These are phyloP conservation scores for Rhododendron williamsianum DNA, from an alignment of 148 eudicot genomes.

Conservation along the genomic window DNA sequence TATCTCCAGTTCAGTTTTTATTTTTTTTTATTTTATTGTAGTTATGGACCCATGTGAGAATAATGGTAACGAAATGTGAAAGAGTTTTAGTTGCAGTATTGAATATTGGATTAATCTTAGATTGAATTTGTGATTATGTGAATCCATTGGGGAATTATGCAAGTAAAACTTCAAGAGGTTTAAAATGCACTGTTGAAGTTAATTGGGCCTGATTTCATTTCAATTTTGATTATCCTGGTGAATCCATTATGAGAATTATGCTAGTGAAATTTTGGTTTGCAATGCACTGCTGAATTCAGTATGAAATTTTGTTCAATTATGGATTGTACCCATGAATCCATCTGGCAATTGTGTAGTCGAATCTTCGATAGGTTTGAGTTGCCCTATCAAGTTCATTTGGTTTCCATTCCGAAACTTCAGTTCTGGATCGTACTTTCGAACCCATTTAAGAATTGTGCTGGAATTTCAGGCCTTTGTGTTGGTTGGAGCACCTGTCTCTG, in stretches of 20 bases:
- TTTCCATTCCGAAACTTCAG: not conserved
- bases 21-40: not conserved
- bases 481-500: conserved; percentile 72
- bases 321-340: not conserved
- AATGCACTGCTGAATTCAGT: not conserved
- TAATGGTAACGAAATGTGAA: not conserved
- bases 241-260: not conserved
- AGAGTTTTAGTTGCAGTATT: not conserved
- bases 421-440: not conserved
- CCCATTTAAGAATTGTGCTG: not conserved
- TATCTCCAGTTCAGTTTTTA: not conserved
- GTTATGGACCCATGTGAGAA: not conserved
- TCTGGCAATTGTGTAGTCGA: no score
- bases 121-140: not conserved
- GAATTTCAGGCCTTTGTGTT: conserved; percentile 54
- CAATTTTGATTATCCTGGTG: not conserved
- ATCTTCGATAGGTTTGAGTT: not conserved
- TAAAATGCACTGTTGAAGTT: not conserved
- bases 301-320: not conserved
- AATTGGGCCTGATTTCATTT: not conserved
- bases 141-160: not conserved
- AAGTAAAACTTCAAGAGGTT: conserved; percentile 51
- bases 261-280: not conserved
- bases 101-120: not conserved
- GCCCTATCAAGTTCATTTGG: not conserved